phyloP scores from a whole-genome alignment of 2,329 filamentous ascomycete genomes.

The Paraphoma sp. region DNA sequence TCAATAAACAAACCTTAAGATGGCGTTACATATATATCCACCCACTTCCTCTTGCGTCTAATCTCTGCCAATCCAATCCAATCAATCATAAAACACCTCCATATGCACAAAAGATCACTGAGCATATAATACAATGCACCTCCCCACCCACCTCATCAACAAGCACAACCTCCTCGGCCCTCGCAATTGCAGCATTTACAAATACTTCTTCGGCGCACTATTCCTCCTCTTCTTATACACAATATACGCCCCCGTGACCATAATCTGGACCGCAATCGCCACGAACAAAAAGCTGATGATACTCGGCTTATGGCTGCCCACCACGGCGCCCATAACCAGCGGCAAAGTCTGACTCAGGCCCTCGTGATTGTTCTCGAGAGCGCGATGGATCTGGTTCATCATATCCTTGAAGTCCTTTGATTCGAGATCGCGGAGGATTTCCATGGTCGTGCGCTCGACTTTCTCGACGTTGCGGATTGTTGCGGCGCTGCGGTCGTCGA shows the following conservation, averaged over 20 bases:
- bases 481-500: slow-evolving; percentile 39
- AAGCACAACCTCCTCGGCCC: neutral
- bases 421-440: slow-evolving; percentile 62
- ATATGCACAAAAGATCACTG: neutral
- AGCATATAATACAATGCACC: neutral
- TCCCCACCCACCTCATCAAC: neutral
- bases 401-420: slow-evolving; percentile 64
- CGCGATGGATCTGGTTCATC: slow-evolving; percentile 61
- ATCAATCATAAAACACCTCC: neutral
- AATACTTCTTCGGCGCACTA: slow-evolving; percentile 87
- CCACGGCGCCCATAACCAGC: slow-evolving; percentile 58
- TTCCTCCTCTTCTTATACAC: slow-evolving; percentile 80
- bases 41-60: too few relatives aligned
- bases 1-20: neutral
- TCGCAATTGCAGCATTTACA: slow-evolving; percentile 55
- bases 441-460: slow-evolving; percentile 59
- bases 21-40: neutral
- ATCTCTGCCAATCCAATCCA: neutral
- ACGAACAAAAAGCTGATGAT: slow-evolving; percentile 71
- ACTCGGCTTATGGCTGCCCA: slow-evolving; percentile 61
- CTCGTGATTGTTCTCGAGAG: slow-evolving; percentile 61
- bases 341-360: slow-evolving; percentile 61
- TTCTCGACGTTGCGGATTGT: slow-evolving; percentile 59
- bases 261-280: slow-evolving; percentile 75
- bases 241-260: slow-evolving; percentile 73